phyloP scores from a whole-genome alignment of 495 filamentous ascomycete genomes.

The Lasiosphaeriaceae sp. region DNA sequence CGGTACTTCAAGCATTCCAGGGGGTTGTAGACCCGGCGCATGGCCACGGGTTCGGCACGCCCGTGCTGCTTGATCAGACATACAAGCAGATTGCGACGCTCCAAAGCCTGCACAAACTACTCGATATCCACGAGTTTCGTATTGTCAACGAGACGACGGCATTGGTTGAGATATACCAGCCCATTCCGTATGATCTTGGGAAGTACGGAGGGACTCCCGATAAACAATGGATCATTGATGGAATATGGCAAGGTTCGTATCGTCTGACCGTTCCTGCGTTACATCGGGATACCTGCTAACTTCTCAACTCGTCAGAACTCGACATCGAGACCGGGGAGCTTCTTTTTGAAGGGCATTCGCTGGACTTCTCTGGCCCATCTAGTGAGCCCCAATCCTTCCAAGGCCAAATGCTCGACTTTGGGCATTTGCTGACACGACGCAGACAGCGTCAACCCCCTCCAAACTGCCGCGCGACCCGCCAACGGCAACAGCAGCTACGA shows the following conservation, averaged over 20 bases:
- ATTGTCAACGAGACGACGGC: conserved; percentile 10
- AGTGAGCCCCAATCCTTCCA: too few species aligned
- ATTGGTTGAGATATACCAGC: conserved; percentile 3
- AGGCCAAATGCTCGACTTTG: not conserved
- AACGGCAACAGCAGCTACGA: conserved; percentile 14
- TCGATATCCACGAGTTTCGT: conserved; percentile 9
- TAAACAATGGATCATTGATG: conserved; percentile 5
- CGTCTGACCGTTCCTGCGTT: not conserved
- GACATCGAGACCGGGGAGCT: conserved; percentile 48
- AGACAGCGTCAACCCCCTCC: conserved; percentile 35
- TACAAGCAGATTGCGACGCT: conserved; percentile 36
- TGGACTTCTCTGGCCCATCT: conserved; percentile 49
- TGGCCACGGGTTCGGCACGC: conserved; percentile 42
- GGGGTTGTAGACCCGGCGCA: conserved; percentile 42
- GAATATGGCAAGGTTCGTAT: not conserved
- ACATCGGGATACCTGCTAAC: conserved; percentile 9
- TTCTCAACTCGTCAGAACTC: conserved; percentile 47
- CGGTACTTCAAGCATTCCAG: conserved; percentile 42
- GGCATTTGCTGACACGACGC: too few species aligned
- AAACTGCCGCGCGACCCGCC: conserved; percentile 34
- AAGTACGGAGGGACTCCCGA: not conserved
- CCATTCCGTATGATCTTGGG: not conserved
- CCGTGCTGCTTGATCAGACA: conserved; percentile 13
- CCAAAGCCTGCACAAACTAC: conserved; percentile 23
- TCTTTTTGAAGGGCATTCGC: conserved; percentile 51